phyloP scores from a whole-genome alignment of 148 eudicot genomes.

The Diospyros kaki region DNA sequence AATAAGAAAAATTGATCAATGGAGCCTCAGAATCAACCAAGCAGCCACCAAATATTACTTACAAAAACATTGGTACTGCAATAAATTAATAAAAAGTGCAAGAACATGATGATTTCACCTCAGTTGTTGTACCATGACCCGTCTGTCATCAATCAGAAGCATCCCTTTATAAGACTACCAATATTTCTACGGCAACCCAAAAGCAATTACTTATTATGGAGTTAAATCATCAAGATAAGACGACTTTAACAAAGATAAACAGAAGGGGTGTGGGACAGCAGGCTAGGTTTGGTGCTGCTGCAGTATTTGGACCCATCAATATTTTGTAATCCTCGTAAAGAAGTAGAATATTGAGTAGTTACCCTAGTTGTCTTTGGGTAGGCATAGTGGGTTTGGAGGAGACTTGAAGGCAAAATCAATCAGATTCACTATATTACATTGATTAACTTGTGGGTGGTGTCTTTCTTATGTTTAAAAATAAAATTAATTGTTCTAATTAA shows the following conservation, averaged over 20 bases:
- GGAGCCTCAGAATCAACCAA: too few species aligned
- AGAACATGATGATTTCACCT: neutral
- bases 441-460: too few species aligned
- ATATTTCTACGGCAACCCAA: constrained; percentile 9
- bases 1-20: neutral
- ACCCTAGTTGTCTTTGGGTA: neutral
- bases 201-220: constrained; percentile 13
- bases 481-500: neutral
- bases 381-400: constrained; percentile 34
- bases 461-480: neutral
- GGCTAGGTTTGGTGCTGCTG: constrained; percentile 15
- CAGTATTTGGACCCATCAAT: constrained; percentile 12
- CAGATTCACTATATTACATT: neutral
- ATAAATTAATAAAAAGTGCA: neutral
- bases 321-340: constrained; percentile 7
- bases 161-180: neutral
- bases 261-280: neutral
- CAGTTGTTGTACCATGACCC: constrained; percentile 1
- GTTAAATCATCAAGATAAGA: constrained; percentile 30
- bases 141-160: constrained; percentile 7
- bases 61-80: neutral
- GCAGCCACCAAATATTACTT: neutral
- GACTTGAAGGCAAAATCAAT: constrained; percentile 38
- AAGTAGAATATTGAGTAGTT: neutral
- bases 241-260: constrained; percentile 10